phyloP scores from a whole-genome alignment of 768 basidiomycete genomes.

The Lepiota brunneoincarnata region DNA sequence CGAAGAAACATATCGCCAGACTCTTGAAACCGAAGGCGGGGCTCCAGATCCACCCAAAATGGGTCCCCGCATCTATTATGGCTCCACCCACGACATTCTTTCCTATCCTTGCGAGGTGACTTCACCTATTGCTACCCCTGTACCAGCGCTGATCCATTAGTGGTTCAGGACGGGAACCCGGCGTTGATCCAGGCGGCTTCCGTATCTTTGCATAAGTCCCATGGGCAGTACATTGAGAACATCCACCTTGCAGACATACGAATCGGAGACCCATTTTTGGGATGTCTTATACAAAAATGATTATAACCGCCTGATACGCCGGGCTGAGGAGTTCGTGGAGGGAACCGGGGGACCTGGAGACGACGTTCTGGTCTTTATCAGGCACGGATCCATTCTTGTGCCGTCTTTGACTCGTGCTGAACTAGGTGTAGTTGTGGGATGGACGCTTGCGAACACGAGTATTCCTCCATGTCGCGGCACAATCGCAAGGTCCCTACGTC shows the following conservation, averaged over 20 bases:
- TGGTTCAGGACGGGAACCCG: slow-evolving; percentile 71
- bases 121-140: neutral
- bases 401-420: neutral
- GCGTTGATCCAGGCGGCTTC: slow-evolving; percentile 85
- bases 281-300: slow-evolving; percentile 64
- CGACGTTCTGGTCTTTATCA: slow-evolving; percentile 83
- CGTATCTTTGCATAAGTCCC: slow-evolving; percentile 69
- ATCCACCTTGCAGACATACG: slow-evolving; percentile 78
- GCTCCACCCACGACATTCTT: slow-evolving; percentile 90
- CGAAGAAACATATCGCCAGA: slow-evolving; percentile 75
- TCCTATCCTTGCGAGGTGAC: slow-evolving; percentile 89
- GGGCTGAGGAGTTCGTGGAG: slow-evolving; percentile 70
- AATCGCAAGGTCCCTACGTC: slow-evolving; percentile 82
- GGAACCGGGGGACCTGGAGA: slow-evolving; percentile 61
- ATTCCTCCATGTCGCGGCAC: slow-evolving; percentile 88
- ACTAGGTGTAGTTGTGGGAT: slow-evolving; percentile 74
- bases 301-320: slow-evolving; percentile 57
- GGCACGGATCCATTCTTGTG: slow-evolving; percentile 39
- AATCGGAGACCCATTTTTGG: slow-evolving; percentile 74
- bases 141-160: neutral
- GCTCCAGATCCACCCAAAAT: slow-evolving; percentile 25
- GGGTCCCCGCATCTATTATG: slow-evolving; percentile 76
- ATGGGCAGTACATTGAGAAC: slow-evolving; percentile 88
- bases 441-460: slow-evolving; percentile 93
- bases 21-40: slow-evolving; percentile 52